These are phyloP conservation scores for Pyracantha coccinea DNA, from an alignment of 331 rosid genomes.

Conservation along the genomic window DNA sequence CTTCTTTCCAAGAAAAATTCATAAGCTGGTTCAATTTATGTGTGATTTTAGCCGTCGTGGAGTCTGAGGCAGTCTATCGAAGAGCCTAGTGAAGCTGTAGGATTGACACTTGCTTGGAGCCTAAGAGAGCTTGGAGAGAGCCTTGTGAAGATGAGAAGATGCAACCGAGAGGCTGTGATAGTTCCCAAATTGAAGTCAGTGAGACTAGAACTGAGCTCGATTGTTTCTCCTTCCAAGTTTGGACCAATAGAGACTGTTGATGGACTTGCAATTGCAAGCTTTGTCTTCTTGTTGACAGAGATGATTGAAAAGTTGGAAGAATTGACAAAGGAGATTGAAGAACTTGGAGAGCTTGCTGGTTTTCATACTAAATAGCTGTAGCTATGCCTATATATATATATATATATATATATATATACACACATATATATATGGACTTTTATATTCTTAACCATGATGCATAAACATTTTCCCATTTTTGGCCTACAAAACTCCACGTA, in stretches of 20 bases:
- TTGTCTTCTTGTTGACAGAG: conserved; percentile 41
- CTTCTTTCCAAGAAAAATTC: background rate
- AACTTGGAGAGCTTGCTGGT: conserved; percentile 45
- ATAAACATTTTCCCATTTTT: conserved; percentile 3
- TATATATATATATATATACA: background rate
- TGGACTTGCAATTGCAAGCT: conserved; percentile 40
- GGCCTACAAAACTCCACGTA: background rate
- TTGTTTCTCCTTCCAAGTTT: conserved; percentile 20
- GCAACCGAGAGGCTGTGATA: conserved; percentile 22
- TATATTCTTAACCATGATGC: background rate
- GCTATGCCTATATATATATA: background rate
- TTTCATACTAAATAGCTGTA: conserved; percentile 17
- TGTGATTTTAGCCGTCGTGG: conserved; percentile 23
- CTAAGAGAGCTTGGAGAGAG: conserved; percentile 63
- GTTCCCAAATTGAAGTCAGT: conserved; percentile 35
- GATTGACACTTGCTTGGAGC: conserved; percentile 32
- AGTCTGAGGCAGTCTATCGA: conserved; percentile 15
- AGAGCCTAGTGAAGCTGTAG: conserved; percentile 44
- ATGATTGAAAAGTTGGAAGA: conserved; percentile 53
- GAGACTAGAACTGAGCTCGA: conserved; percentile 32
- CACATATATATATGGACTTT: background rate
- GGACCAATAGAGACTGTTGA: conserved; percentile 25
- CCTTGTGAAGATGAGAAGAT: conserved; percentile 46
- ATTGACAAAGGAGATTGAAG: conserved; percentile 49
- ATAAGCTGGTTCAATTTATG: background rate